Percentiles rank a stretch among this genome's conserved stretches.
Evolutionary conservation across 164 flowering plant genomes (phyloP).

Genomic region (Vitis rupestris): DNA sequence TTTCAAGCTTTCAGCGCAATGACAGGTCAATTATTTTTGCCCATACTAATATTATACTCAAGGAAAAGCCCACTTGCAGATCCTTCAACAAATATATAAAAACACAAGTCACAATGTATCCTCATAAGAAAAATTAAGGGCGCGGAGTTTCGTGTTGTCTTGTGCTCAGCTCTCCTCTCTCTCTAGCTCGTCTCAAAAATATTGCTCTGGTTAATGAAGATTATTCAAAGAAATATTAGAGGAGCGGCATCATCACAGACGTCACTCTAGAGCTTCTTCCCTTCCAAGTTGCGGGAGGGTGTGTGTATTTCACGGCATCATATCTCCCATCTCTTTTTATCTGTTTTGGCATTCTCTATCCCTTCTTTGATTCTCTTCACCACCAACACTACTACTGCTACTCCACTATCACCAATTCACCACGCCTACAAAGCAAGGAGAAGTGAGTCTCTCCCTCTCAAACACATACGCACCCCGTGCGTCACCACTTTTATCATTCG

Average conservation of each 20-base stretch:
- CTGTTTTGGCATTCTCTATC: constrained; percentile 19
- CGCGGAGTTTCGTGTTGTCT: no score
- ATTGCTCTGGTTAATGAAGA: no score
- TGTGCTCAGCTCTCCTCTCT: no score
- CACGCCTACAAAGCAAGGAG: constrained; percentile 34
- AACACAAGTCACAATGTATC: background rate
- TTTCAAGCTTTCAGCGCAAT: no score
- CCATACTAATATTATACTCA: no score
- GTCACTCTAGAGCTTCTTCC: constrained; percentile 15
- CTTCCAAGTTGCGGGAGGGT: constrained; percentile 26
- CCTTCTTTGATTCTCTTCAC: constrained; percentile 1
- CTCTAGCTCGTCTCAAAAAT: no score
- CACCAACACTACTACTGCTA: background rate
- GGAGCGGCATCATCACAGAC: constrained; percentile 20
- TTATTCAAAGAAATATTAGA: no score
- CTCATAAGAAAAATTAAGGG: no score
- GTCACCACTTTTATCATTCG: no score
- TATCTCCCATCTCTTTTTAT: constrained; percentile 16
- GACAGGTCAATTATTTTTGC: no score
- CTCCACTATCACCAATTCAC: constrained; percentile 2
- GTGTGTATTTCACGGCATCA: constrained; percentile 10
- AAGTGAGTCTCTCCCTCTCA: constrained; percentile 27
- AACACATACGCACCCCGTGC: background rate
- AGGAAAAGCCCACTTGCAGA: background rate
- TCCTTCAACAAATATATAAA: background rate